phyloP scores from a whole-genome alignment of 106 monocot genomes.

The Apostasia shenzhenica region DNA sequence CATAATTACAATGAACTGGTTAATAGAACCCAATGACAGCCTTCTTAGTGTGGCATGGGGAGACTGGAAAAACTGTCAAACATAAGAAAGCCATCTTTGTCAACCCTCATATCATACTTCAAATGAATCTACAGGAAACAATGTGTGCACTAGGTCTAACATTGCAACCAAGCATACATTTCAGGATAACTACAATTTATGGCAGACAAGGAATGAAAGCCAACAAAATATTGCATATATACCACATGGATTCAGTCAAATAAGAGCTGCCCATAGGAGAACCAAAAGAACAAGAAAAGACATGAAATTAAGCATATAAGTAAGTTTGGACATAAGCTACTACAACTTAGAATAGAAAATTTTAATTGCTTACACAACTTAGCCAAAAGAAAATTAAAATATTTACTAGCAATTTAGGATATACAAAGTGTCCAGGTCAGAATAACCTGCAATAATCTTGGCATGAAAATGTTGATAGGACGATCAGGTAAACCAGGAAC shows the following conservation, averaged over 20 bases:
- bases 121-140: no score
- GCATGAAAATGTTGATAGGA: slow-evolving; percentile 90
- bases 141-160: no score
- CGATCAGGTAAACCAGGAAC: slow-evolving; percentile 83
- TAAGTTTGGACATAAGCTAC: not conserved
- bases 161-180: no score
- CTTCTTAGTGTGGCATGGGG: slow-evolving; percentile 76
- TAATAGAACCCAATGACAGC: slow-evolving; percentile 83
- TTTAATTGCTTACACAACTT: no score
- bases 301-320: not conserved
- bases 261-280: no score
- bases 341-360: not conserved
- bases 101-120: not conserved
- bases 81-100: not conserved
- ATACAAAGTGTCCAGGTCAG: not conserved
- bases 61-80: slow-evolving; percentile 84
- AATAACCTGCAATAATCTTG: slow-evolving; percentile 82
- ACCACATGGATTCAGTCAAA: no score
- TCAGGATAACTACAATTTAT: no score
- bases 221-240: no score
- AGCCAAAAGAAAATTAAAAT: not conserved
- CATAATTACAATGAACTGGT: slow-evolving; percentile 92
- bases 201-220: no score
- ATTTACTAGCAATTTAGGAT: not conserved
- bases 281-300: no score